These are phyloP conservation scores for Mycena amicta DNA, from an alignment of 768 basidiomycete genomes.

Conservation along the genomic window DNA sequence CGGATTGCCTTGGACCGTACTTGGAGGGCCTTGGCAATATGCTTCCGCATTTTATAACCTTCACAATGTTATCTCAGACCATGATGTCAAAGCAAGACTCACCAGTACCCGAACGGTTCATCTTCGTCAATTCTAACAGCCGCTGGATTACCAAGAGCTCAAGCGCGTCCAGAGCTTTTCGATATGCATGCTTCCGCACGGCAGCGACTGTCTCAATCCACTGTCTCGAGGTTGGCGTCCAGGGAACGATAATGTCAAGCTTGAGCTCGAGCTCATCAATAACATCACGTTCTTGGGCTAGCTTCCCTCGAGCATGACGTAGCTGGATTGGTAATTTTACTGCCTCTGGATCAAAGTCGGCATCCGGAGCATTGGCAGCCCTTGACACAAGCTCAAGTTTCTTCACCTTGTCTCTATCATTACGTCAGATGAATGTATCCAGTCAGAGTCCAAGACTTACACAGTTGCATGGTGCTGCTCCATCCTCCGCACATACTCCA, in stretches of 20 bases:
- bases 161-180: neutral
- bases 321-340: neutral
- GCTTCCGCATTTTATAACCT: neutral
- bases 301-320: constrained; percentile 16
- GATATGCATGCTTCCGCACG: neutral
- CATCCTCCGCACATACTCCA: neutral
- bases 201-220: constrained; percentile 9
- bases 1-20: constrained; percentile 3
- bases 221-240: constrained; percentile 10
- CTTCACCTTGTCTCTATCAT: neutral
- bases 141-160: neutral
- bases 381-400: neutral
- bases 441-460: neutral
- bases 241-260: constrained; percentile 14
- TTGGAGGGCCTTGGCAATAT: neutral
- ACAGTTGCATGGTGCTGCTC: neutral
- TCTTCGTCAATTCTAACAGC: constrained; percentile 7
- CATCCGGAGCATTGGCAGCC: neutral
- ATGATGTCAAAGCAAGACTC: neutral
- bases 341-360: constrained; percentile 3
- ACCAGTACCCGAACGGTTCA: constrained; percentile 11
- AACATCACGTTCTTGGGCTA: neutral
- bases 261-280: constrained; percentile 17
- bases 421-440: neutral
- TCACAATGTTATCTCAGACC: neutral